Evolutionary conservation across 371 early-diverging fungal genomes (phyloP).

Genomic region (Paraphysoderma sedebokerense): DNA sequence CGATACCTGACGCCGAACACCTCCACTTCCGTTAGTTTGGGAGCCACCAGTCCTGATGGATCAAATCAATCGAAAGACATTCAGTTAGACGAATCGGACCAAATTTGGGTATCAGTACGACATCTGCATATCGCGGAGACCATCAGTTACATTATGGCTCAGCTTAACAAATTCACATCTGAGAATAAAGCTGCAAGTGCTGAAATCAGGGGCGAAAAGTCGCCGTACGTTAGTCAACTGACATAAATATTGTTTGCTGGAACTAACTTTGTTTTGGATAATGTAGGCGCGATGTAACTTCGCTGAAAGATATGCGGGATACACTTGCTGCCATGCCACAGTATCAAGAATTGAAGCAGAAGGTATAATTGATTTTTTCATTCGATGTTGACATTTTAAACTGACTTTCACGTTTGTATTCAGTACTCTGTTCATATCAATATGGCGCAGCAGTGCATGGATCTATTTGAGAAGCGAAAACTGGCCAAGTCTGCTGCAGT

Average conservation of each 20-base stretch:
- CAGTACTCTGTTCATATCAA: conserved; percentile 83
- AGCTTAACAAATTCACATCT: conserved; percentile 57
- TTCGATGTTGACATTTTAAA: background rate
- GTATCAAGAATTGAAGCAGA: conserved; percentile 76
- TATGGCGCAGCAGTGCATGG: conserved; percentile 76
- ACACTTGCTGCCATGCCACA: conserved; percentile 78
- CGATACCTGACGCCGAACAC: no score
- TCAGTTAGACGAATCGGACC: conserved; percentile 48
- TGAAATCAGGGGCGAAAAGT: conserved; percentile 30
- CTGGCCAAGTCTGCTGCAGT: conserved; percentile 51
- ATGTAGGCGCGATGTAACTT: conserved; percentile 10
- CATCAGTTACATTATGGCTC: conserved; percentile 53
- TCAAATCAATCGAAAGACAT: no score
- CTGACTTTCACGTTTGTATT: background rate
- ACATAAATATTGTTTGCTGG: no score
- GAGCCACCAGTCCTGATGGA: background rate
- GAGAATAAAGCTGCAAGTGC: conserved; percentile 39
- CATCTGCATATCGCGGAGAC: conserved; percentile 89
- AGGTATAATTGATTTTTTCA: conserved; percentile 15
- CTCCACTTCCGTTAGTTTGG: background rate
- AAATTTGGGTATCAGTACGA: conserved; percentile 59
- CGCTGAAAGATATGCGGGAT: conserved; percentile 70
- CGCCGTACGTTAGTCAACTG: conserved; percentile 16
- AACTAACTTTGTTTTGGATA: no score
- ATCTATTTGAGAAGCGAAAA: conserved; percentile 48